phyloP scores from a whole-genome alignment of 2,329 filamentous ascomycete genomes.

The Apiospora saccharicola region DNA sequence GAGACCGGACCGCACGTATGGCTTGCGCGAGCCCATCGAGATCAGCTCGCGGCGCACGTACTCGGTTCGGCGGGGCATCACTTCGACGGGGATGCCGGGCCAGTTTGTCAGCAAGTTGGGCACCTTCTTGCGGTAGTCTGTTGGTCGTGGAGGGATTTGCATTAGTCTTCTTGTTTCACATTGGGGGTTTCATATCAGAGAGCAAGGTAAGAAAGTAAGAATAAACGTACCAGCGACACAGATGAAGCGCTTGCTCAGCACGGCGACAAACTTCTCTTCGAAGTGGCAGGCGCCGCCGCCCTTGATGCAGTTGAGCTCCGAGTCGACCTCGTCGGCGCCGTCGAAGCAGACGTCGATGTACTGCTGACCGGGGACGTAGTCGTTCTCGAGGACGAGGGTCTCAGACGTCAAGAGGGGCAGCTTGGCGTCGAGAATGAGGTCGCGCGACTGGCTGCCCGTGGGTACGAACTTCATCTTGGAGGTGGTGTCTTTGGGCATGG shows the following conservation, averaged over 20 bases:
- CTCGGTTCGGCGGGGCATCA: too few relatives aligned
- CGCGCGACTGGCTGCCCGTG: slow-evolving; percentile 89
- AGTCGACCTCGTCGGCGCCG: slow-evolving; percentile 95
- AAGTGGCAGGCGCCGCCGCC: slow-evolving; percentile 97
- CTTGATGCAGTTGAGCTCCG: slow-evolving; percentile 95
- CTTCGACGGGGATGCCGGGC: slow-evolving; percentile 90
- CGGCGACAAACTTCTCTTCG: slow-evolving; percentile 95
- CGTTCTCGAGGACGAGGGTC: slow-evolving; percentile 66
- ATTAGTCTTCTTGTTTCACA: slow-evolving; percentile 24
- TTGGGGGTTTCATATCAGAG: not conserved
- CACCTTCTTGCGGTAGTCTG: slow-evolving; percentile 91
- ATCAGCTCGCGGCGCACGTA: slow-evolving; percentile 77
- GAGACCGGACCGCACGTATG: slow-evolving; percentile 75
- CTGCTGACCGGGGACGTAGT: slow-evolving; percentile 50
- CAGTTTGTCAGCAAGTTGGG: slow-evolving; percentile 76
- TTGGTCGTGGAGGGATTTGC: not conserved
- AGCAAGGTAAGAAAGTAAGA: not conserved
- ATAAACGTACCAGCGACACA: slow-evolving; percentile 77
- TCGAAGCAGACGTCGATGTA: slow-evolving; percentile 92
- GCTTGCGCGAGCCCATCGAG: slow-evolving; percentile 74
- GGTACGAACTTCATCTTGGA: slow-evolving; percentile 83
- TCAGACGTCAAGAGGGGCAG: slow-evolving; percentile 81
- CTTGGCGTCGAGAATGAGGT: slow-evolving; percentile 82
- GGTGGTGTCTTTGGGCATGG: slow-evolving; percentile 61
- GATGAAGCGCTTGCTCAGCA: slow-evolving; percentile 83